Base-by-base conservation (phyloP, 164 flowering plant genomes). In the Vitis rotundifolia region DNA sequence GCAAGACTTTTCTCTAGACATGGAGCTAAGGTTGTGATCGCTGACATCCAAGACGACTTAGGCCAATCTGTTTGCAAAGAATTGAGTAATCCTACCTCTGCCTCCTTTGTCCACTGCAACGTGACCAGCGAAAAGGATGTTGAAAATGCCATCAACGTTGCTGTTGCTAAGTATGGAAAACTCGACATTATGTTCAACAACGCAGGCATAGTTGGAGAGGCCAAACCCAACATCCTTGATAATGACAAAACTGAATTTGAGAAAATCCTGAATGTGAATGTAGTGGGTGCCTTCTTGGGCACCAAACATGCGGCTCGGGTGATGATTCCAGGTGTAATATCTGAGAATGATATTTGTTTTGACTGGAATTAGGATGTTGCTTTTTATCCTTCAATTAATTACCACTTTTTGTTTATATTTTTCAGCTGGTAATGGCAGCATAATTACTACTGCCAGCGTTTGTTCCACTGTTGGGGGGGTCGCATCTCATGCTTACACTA, bases 291-390 rank as follows among this genome's bases (percentile, higher is more conserved):
- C 2, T 81, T 75, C 61, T 26, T 81, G 49, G 82, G 85, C 4
- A 78, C 72, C 37, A 83, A 85, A 44, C 87, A 85, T 37, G 89
- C 84, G 0, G 89, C 87, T 3, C 70, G 87, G 1, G 87, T 77
- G 2, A 83, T 86, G 89, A 70, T 75, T 55, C 85, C 85, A 37
- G 44, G 44, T 37, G 3, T 37, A 5, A 5, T 37, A 37, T 37
- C 44, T 37, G 7, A 37, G 7, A 37, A 37, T 37, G 44, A 3
- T 22, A 1, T 1, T 22, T 22, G 26, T 22, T 22, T 22, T 22
- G 26, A 22, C 2, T 22, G 26, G 26, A 22, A 22, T 22, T 22
- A 0, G 26, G 26, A 22, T 22, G 26, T 22, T 22, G 26, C 26
- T 22, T 22, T 22, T 22, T 22, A 22, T 22, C 26, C 26, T 22